A percentile compares a stretch with the other conserved stretches of the same genome.
phyloP scores from a whole-genome alignment of 257 asterid genomes.

The Solanum pinnatisectum region DNA sequence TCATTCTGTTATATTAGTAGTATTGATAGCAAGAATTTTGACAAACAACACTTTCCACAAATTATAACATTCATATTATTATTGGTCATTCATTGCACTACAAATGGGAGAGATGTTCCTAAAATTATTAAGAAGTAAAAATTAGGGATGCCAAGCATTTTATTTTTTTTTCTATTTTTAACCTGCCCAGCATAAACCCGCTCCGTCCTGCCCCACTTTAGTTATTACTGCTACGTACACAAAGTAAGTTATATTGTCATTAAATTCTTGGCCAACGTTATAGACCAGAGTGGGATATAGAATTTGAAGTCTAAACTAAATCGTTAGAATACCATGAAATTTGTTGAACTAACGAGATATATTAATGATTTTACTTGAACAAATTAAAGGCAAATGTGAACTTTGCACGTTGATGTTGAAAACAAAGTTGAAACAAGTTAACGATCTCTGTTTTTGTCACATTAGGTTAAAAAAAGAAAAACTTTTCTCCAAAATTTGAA shows the following conservation, averaged over 20 bases:
- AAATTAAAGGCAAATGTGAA: background rate
- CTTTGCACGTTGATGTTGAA: background rate
- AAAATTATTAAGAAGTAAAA: background rate
- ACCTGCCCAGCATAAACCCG: background rate
- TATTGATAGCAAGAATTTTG: background rate
- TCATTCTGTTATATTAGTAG: background rate
- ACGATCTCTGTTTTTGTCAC: background rate
- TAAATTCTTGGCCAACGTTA: background rate
- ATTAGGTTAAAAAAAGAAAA: background rate
- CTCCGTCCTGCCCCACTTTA: background rate
- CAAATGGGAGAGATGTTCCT: background rate
- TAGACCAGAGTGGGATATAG: background rate
- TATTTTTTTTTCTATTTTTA: too few species aligned
- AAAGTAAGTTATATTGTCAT: background rate
- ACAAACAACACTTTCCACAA: background rate
- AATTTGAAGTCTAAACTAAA: background rate
- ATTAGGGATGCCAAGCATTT: too few species aligned
- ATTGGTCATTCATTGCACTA: background rate
- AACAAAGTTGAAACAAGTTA: background rate
- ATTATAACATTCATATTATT: background rate
- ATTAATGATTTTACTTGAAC: background rate
- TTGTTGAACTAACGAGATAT: background rate
- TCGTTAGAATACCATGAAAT: background rate
- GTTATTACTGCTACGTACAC: background rate
- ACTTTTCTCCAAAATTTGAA: background rate